Base-by-base conservation (phyloP, 352 stramenopile genomes). In the Paralagenidium karlingii region DNA sequence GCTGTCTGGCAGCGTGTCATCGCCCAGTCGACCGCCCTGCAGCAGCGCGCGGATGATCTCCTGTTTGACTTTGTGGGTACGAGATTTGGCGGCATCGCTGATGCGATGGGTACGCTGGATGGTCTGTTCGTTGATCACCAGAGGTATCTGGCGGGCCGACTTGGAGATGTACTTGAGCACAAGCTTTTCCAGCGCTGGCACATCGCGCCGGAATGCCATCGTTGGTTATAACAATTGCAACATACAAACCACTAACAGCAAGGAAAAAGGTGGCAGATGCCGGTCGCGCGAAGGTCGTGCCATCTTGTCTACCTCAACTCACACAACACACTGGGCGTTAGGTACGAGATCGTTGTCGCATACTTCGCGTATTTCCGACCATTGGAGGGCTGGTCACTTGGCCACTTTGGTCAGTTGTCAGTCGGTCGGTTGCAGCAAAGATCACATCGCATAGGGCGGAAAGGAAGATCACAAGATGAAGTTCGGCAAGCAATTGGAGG, bases 401-500 rank as follows among this genome's bases (percentile, higher is more conserved):
- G n/a, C 21, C 13, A 21, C 13, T 29, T 33, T 29, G 24, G 21
- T 11, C 5, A 9, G 12, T 15, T 12, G 7, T 11, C 30, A 11
- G 24, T 32, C 37, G 26, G 39, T 38, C 21, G 40, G 21, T 21
- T 28, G 18, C 24, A 24, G 36, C 29, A 42, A 7, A 15, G 12
- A 32, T n/a, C n/a, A n/a, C n/a, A n/a, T n/a, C n/a, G n/a, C n/a
- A n/a, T n/a, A n/a, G n/a, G 2, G 2, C 10, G 36, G 29, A 18
- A 10, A n/a, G 6, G 5, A 15, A 38, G 22, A 20, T 46, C n/a
- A 11, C 22, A 43, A 39, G 46, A 95, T 95, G 83, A 95, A 95
- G 63, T 95, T 94, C 61, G 83, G 83, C 61, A 95, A 94, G 61
- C 82, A 94, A 55, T 70, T 95, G 21, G 75, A 95, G 68, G 75